A percentile compares a stretch with the other conserved stretches of the same genome.
phyloP scores from a whole-genome alignment of 257 asterid genomes.

The Striga asiatica region DNA sequence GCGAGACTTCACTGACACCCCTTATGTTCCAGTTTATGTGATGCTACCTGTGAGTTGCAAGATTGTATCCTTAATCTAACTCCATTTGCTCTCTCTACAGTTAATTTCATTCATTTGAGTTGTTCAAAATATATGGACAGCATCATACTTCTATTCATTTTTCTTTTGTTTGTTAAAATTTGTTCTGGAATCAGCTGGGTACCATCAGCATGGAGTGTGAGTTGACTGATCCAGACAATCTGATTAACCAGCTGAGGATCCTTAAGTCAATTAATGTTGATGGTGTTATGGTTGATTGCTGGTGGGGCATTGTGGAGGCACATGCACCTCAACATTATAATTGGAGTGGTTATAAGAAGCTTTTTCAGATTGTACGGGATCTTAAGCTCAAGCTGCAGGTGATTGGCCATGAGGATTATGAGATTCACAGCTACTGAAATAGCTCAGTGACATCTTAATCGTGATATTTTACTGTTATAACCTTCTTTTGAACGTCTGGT shows the following conservation, averaged over 20 bases:
- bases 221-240: conserved; percentile 39
- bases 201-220: conserved; percentile 45
- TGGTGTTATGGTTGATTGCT: conserved; percentile 76
- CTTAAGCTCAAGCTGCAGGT: conserved; percentile 53
- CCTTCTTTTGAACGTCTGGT: neutral
- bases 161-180: too few species aligned
- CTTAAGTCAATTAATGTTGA: conserved; percentile 56
- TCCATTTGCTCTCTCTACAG: neutral
- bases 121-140: neutral
- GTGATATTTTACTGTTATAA: neutral
- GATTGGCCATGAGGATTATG: conserved; percentile 8
- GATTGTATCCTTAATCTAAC: neutral
- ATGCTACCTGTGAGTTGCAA: conserved; percentile 66
- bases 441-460: neutral
- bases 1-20: conserved; percentile 52
- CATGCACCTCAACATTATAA: conserved; percentile 49
- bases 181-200: conserved; percentile 46
- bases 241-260: conserved; percentile 33
- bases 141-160: conserved; percentile 4
- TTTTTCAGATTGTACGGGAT: conserved; percentile 46
- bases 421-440: neutral
- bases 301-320: conserved; percentile 88
- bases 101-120: neutral
- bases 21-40: conserved; percentile 60
- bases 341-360: conserved; percentile 57